A percentile compares a stretch with the other conserved stretches of the same genome.
Conservation (phyloP, 2,329 filamentous ascomycete genomes). For the Cylindrodendrum hubeiense region DNA sequence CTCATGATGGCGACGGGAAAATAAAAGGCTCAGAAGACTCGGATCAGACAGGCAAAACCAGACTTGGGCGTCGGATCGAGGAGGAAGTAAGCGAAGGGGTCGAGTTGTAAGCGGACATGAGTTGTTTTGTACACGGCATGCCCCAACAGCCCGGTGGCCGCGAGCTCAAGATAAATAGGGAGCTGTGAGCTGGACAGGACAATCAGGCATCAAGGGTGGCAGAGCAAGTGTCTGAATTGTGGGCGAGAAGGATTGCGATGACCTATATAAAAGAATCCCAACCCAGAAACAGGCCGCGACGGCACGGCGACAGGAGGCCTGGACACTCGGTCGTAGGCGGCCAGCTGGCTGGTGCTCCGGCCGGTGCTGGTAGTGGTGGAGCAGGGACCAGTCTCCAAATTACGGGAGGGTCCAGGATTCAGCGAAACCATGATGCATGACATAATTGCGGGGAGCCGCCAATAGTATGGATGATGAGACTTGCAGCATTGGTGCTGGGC, state of each 20-base stretch:
- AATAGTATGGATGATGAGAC: constrained; percentile 37
- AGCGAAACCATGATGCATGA: constrained; percentile 56
- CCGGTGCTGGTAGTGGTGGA: constrained; percentile 44
- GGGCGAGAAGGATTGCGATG: constrained; percentile 39
- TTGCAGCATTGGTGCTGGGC: constrained; percentile 16
- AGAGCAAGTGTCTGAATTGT: constrained; percentile 36
- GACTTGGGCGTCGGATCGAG: constrained; percentile 10
- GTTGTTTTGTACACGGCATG: constrained; percentile 35
- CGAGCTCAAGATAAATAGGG: constrained; percentile 28
- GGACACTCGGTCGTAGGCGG: constrained; percentile 31
- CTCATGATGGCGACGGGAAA: constrained; percentile 51
- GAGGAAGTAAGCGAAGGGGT: constrained; percentile 17
- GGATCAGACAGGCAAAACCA: neutral
- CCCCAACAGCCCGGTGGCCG: constrained; percentile 30
- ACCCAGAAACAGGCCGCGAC: constrained; percentile 30
- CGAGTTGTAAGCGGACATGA: constrained; percentile 30
- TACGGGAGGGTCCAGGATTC: constrained; percentile 52
- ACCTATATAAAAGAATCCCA: constrained; percentile 45
- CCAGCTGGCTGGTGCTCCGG: constrained; percentile 32
- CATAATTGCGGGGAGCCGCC: constrained; percentile 57
- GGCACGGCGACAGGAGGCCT: constrained; percentile 31
- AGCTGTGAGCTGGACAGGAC: constrained; percentile 37
- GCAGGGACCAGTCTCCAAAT: constrained; percentile 48
- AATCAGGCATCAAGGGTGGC: constrained; percentile 44
- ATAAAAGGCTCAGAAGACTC: constrained; percentile 4